Conservation (phyloP, 441 rosid genomes). For the Brassica hybrid region DNA sequence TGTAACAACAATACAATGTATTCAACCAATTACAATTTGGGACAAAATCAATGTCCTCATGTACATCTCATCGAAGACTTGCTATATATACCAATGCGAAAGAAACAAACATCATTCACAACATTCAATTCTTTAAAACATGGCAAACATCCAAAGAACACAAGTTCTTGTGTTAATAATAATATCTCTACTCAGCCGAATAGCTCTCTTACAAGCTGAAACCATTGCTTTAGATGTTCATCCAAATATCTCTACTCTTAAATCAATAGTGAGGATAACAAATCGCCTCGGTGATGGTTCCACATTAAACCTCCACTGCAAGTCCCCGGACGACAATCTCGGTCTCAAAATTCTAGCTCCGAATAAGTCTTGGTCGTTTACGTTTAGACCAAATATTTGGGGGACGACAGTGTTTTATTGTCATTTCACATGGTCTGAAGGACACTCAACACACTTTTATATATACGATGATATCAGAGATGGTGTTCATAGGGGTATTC, state of each 20-base stretch:
- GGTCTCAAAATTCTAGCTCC: slow-evolving; percentile 21
- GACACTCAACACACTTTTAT: too few relatives aligned
- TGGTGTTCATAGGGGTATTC: too few relatives aligned
- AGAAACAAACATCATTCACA: too few relatives aligned
- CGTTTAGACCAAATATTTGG: slow-evolving; percentile 18
- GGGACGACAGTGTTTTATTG: too few relatives aligned
- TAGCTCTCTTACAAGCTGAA: slow-evolving; percentile 16
- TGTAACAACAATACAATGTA: background rate
- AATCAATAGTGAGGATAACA: slow-evolving; percentile 22
- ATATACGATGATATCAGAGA: too few relatives aligned
- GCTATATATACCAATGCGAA: too few relatives aligned
- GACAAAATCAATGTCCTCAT: background rate
- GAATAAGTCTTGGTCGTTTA: slow-evolving; percentile 5
- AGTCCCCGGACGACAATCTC: background rate
- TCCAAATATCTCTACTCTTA: background rate
- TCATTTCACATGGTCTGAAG: too few relatives aligned
- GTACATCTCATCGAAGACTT: too few relatives aligned
- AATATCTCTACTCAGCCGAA: slow-evolving; percentile 21
- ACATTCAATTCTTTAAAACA: background rate
- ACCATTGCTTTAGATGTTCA: background rate
- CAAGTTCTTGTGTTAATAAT: background rate
- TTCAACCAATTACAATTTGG: background rate
- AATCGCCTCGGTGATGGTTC: slow-evolving; percentile 37
- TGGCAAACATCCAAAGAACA: slow-evolving; percentile 23
- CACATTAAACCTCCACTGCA: slow-evolving; percentile 29